Conservation (phyloP, 306 rosid species). For the apple (Malus domestica) region ASM211411v1 NC_041804.1:4943501-4944000, state of each 20-base stretch:
- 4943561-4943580: background rate
- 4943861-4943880: too few relatives aligned
- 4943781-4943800: background rate
- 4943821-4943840: too few relatives aligned
- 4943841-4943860: too few relatives aligned
- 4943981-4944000: background rate
- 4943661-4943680: conserved; percentile 13
- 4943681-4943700: background rate
- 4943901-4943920: too few relatives aligned
- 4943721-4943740: background rate
- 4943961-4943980: too few relatives aligned
- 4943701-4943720: conserved; percentile 5
- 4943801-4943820: background rate
- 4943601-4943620: background rate
- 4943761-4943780: background rate
- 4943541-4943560: conserved; percentile 4
- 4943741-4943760: background rate
- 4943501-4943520: background rate
- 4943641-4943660: conserved; percentile 13
- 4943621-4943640: conserved; percentile 9
- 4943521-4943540: background rate
- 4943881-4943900: too few relatives aligned
- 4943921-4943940: too few relatives aligned
- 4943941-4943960: too few relatives aligned
- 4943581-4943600: background rate